Evolutionary conservation across 2,329 filamentous ascomycete genomes (phyloP), one percentile per base, ranked within the genome.

Genomic region (Didymella pinodella): DNA sequence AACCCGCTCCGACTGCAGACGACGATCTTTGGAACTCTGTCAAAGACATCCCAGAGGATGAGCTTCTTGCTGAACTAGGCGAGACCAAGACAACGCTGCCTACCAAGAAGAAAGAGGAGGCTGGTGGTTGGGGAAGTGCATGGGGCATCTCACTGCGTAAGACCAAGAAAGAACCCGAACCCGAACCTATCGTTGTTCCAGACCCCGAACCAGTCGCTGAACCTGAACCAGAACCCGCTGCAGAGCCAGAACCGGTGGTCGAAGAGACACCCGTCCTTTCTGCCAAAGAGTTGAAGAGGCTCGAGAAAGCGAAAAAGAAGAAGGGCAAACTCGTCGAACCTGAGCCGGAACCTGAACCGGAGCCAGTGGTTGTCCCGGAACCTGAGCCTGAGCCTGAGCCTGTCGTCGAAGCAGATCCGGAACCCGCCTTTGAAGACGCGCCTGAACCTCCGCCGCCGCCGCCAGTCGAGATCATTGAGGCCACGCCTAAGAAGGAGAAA

Each of bases 131-230:
- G 68, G 79, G 78, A 44, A 79, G 76, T 48, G 78, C 78, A 54
- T 82, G 78, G 78, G 80, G 80, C 54, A 74, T 80, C 43, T 78
- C 77, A 55, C 69, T 80, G 52, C 80, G 79, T 65, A 78, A 78
- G 58, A 76, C 75, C 7, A 81, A 79, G 61, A 80, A 80, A 66
- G 82, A 81, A 77, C 34, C 51, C 22, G 50, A 53, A 50, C 64
- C 69, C 1, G 70, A 76, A 47, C 66, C 61, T 44, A 20, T 44
- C 14, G 41, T 44, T 28, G 41, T 44, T 26, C 41, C 41, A 65
- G 82, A 81, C 76, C 51, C 51, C 25, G 43, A 53, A 50, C 64
- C 70, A 2, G 69, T 76, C 46, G 66, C 61, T 1, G 47, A 71
- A 46, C 65, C 70, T 5, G 68, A 70, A n/a, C 69, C 68, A n/a